phyloP scores from a whole-genome alignment of 331 rosid species.

The Rosa hybrid region DNA sequence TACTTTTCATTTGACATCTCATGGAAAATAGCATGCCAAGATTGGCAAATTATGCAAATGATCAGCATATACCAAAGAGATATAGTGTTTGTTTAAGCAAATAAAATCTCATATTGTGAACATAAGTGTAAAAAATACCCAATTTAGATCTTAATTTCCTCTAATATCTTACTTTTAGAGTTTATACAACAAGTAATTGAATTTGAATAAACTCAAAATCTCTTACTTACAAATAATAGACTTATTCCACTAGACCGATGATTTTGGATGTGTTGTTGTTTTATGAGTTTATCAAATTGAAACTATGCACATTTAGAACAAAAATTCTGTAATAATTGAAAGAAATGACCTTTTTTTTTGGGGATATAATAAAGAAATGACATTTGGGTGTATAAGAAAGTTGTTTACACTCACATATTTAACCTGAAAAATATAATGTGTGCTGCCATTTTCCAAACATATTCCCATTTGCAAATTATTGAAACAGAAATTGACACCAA shows the following conservation, averaged over 20 bases:
- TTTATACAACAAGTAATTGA: too few species aligned
- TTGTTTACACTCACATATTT: not conserved
- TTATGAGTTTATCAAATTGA: not conserved
- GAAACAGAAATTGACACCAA: too few species aligned
- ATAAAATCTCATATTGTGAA: too few species aligned
- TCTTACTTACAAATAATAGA: not conserved
- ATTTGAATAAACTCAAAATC: not conserved
- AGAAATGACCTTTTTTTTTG: not conserved
- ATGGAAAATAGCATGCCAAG: too few species aligned
- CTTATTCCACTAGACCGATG: not conserved
- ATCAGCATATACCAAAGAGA: too few species aligned
- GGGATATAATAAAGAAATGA: not conserved
- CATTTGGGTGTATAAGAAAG: not conserved
- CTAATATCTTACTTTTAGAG: too few species aligned
- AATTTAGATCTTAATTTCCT: too few species aligned
- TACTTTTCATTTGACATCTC: too few species aligned
- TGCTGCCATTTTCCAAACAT: not conserved
- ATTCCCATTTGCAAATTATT: not conserved
- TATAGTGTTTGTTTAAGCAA: too few species aligned
- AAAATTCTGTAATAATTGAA: not conserved
- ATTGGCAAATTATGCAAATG: too few species aligned
- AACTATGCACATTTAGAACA: not conserved
- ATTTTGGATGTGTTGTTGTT: not conserved
- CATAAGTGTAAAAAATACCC: too few species aligned
- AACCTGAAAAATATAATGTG: not conserved